phyloP scores from a whole-genome alignment of 371 early-diverging fungal species.

The Mucor ambiguus region DNA sequence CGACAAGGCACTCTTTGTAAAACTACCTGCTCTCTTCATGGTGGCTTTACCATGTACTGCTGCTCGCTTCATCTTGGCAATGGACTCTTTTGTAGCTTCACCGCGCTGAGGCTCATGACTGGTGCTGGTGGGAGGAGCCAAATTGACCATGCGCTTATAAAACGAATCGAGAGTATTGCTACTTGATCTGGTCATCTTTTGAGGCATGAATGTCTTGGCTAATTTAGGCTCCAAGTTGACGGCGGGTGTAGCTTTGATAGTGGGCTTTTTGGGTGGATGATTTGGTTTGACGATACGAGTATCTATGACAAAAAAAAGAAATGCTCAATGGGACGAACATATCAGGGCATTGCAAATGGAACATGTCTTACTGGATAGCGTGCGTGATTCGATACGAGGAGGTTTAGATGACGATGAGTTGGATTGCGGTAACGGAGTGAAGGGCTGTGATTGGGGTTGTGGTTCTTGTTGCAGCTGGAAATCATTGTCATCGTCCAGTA shows the following conservation, averaged over 20 bases:
- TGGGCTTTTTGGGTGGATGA: not conserved
- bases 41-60: conserved; percentile 23
- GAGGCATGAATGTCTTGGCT: not conserved
- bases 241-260: not conserved
- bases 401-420: not conserved
- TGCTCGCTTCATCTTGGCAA: conserved; percentile 23
- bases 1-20: conserved; percentile 21
- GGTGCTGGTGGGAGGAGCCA: not conserved
- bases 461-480: not conserved
- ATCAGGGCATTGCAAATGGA: not conserved
- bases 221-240: not conserved
- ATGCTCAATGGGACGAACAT: not conserved
- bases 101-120: conserved; percentile 3
- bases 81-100: conserved; percentile 22
- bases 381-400: not conserved
- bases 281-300: not conserved
- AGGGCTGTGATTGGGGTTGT: not conserved
- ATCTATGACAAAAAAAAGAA: not conserved
- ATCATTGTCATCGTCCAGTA: not conserved
- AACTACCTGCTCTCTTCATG: conserved; percentile 27
- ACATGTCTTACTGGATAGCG: not conserved
- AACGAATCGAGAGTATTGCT: conserved; percentile 11
- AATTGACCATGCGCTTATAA: conserved; percentile 15
- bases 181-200: not conserved
- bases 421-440: not conserved